Conservation (phyloP, 805 yeast genomes). For the Saccharomyces paradoxus region DNA sequence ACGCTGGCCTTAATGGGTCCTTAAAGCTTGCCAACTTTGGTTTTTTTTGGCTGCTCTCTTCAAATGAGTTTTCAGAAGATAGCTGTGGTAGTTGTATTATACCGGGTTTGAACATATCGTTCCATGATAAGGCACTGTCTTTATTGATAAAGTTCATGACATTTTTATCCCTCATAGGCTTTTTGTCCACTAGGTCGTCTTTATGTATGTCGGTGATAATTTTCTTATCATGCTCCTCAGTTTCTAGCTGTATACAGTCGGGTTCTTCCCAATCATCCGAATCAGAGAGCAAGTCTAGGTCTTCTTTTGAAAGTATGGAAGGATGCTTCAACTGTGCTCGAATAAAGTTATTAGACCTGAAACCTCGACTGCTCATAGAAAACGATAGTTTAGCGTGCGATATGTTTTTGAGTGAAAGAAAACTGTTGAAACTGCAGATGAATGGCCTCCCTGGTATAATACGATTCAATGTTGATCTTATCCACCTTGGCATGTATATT, state of each 20-base stretch:
- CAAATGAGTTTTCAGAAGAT: not conserved
- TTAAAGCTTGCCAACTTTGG: not conserved
- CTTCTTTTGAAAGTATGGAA: slow-evolving; percentile 6
- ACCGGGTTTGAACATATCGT: not conserved
- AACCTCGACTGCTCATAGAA: not conserved
- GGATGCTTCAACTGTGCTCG: not conserved
- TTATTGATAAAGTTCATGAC: not conserved
- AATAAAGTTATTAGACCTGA: not conserved
- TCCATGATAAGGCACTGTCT: not conserved
- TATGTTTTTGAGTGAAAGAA: not conserved
- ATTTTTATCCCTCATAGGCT: not conserved
- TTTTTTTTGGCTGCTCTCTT: not conserved
- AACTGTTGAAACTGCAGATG: not conserved
- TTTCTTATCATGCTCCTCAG: not conserved
- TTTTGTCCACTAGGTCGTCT: not conserved
- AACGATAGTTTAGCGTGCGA: not conserved
- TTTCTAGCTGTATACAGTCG: not conserved
- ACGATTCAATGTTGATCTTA: not conserved
- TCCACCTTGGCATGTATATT: not conserved
- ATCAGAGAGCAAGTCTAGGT: slow-evolving; percentile 17
- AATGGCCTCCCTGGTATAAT: not conserved
- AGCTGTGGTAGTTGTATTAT: not conserved
- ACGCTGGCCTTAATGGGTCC: not conserved
- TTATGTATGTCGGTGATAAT: not conserved
- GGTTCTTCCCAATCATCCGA: slow-evolving; percentile 23